A percentile compares a stretch with the other conserved stretches of the same genome.
These are phyloP conservation scores for Fragilaria crotonensis DNA, from an alignment of 108 stramenopile species.

Conservation along the genomic window DNA sequence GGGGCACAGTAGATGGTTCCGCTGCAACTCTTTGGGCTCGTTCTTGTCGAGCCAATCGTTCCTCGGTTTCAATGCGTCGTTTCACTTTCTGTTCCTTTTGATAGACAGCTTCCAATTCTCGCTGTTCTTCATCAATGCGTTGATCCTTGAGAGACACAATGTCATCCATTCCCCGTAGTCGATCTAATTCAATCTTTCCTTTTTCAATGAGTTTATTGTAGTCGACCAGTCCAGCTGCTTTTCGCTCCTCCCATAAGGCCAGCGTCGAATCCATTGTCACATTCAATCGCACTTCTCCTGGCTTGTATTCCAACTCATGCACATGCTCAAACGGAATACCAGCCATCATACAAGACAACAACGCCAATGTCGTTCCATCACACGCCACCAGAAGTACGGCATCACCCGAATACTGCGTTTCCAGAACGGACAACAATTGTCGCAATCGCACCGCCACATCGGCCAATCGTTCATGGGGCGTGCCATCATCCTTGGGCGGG, in stretches of 20 bases:
- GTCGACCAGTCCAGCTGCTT: not conserved
- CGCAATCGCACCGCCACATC: constrained; percentile 68
- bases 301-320: constrained; percentile 54
- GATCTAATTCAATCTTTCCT: constrained; percentile 19
- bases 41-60: not conserved
- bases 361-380: constrained; percentile 72
- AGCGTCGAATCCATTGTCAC: constrained; percentile 19
- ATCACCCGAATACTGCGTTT: constrained; percentile 72
- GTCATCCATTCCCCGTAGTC: constrained; percentile 10
- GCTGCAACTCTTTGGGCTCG: not conserved
- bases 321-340: constrained; percentile 63
- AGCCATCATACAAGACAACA: constrained; percentile 67
- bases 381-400: constrained; percentile 63
- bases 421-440: constrained; percentile 52
- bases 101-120: constrained; percentile 5
- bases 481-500: constrained; percentile 76
- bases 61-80: not conserved
- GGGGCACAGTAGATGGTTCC: not conserved
- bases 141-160: constrained; percentile 27
- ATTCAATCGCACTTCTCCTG: constrained; percentile 60
- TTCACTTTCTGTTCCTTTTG: not conserved
- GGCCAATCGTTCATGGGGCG: constrained; percentile 63
- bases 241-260: constrained; percentile 14
- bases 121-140: constrained; percentile 16
- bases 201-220: constrained; percentile 2